A percentile compares a stretch with the other conserved stretches of the same genome.
These are phyloP conservation scores for Wickerhamomyces sp. DNA, from an alignment of 1,139 yeast species.

Conservation along the genomic window DNA sequence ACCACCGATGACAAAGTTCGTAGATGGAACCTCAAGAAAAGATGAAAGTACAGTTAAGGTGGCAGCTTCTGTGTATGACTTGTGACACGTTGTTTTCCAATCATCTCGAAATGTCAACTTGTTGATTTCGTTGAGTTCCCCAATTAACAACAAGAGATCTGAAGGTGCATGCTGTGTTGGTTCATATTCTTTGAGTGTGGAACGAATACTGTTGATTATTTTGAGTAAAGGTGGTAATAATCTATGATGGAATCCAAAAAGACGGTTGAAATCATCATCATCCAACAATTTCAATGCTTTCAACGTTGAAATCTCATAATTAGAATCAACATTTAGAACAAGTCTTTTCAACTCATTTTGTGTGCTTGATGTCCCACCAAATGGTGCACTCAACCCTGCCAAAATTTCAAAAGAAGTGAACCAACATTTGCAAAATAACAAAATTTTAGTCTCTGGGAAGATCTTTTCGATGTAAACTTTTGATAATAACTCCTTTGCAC, in stretches of 20 bases:
- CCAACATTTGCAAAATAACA: conserved; percentile 67
- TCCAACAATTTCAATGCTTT: conserved; percentile 9
- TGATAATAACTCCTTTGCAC: conserved; percentile 64
- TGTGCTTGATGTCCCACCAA: conserved; percentile 54
- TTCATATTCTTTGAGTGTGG: conserved; percentile 1
- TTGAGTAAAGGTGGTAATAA: conserved; percentile 10
- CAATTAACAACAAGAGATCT: conserved; percentile 4
- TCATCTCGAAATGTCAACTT: conserved; percentile 33
- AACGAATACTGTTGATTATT: conserved; percentile 8
- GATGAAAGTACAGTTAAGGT: conserved; percentile 40
- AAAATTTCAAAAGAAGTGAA: conserved; percentile 62
- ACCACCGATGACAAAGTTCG: conserved; percentile 45
- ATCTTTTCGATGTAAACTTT: conserved; percentile 33
- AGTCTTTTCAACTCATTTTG: conserved; percentile 8
- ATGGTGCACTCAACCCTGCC: conserved; percentile 61
- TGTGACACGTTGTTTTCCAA: conserved; percentile 63
- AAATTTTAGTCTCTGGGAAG: conserved; percentile 33
- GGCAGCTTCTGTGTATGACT: conserved; percentile 45
- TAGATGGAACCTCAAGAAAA: conserved; percentile 41
- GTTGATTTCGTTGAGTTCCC: conserved; percentile 4
- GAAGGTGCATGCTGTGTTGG: conserved; percentile 2
- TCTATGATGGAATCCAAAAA: conserved; percentile 14
- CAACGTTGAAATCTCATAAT: conserved; percentile 6
- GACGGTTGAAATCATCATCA: conserved; percentile 15
- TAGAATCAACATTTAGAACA: conserved; percentile 7